Base-by-base conservation (phyloP, 768 basidiomycete genomes). In the Lanmaoa pseudosensibilis region DNA sequence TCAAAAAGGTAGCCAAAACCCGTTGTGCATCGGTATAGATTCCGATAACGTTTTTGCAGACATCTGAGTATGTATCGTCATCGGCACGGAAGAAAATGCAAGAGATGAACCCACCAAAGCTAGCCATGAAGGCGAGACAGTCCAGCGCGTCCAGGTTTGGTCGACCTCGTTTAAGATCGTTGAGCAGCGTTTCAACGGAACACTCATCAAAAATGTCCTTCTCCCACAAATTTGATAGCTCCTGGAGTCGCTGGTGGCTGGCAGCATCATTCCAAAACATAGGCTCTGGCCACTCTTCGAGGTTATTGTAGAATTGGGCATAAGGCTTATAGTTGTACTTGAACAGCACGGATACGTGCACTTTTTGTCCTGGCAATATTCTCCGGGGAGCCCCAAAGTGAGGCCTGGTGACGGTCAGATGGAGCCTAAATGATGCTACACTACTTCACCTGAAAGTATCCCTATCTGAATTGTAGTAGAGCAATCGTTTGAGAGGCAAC, bases 311-410 rank as follows among this genome's bases (percentile, higher is more conserved):
- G 50, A 71, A 69, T 23, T 25, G 59, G 2, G 67, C 69, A 43
- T 33, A 44, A 8, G 70, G 62, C 37, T 64, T 70, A 57, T 71
- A 71, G 27, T 71, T 63, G 43, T 58, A 53, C 57, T 65, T 72
- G 65, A 69, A 71, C 1, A 71, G 36, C 30, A 43, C 71, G 2
- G 70, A 73, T 6, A 72, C 65, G 47, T 71, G 70, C n/a, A 71
- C 62, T 38, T 64, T 73, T 40, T 71, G 71, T 15, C 70, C 70
- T 0, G 59, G 67, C 4, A 71, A 27, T 27, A 71, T 71, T 33
- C 48, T 61, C 15, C 71, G 65, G 5, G 67, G 60, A 39, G 46
- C 54, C 4, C 69, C 70, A 12, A 60, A 2, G 51, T 73, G 71
- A 9, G 71, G 70, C 10, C 71, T 71, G 33, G 3, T 2, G 19